These are phyloP conservation scores for Yarrowia galli DNA, from an alignment of 1,139 yeast genomes.

Conservation along the genomic window DNA sequence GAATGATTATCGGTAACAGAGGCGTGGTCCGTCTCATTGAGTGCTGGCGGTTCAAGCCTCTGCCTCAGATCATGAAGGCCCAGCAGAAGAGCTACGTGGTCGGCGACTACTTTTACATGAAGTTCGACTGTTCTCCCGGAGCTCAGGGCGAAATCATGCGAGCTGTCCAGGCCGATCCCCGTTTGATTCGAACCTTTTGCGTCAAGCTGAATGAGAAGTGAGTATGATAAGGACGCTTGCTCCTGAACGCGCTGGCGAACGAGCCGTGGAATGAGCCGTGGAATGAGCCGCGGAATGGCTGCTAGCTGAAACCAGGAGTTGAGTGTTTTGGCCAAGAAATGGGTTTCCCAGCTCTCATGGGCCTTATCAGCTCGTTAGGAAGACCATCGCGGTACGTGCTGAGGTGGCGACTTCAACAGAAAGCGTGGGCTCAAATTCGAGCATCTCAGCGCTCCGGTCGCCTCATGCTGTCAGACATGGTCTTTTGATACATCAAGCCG, in stretches of 20 bases:
- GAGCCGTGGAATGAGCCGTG: too few relatives aligned
- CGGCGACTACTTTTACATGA: slow-evolving; percentile 85
- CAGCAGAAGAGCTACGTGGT: slow-evolving; percentile 91
- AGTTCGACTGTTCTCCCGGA: slow-evolving; percentile 83
- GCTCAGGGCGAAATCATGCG: slow-evolving; percentile 87
- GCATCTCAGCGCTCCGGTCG: too few relatives aligned
- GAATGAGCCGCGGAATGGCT: too few relatives aligned
- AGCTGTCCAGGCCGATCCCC: slow-evolving; percentile 84
- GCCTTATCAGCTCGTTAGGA: too few relatives aligned
- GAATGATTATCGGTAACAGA: slow-evolving; percentile 81
- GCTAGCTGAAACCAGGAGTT: too few relatives aligned
- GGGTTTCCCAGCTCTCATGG: too few relatives aligned
- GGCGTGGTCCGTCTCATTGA: slow-evolving; percentile 87
- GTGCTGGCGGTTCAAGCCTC: slow-evolving; percentile 76
- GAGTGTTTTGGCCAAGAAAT: too few relatives aligned
- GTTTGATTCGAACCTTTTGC: slow-evolving; percentile 81
- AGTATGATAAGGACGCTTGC: slow-evolving; percentile 4
- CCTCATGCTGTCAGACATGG: neutral
- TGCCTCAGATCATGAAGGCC: slow-evolving; percentile 82
- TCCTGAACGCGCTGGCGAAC: neutral
- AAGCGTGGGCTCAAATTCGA: too few relatives aligned
- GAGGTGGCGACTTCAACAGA: neutral
- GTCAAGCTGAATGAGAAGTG: slow-evolving; percentile 59
- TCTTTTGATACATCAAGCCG: too few relatives aligned
- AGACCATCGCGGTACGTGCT: neutral